phyloP scores from a whole-genome alignment of 208 protist genomes.

The Trypanosoma cruzi region DNA sequence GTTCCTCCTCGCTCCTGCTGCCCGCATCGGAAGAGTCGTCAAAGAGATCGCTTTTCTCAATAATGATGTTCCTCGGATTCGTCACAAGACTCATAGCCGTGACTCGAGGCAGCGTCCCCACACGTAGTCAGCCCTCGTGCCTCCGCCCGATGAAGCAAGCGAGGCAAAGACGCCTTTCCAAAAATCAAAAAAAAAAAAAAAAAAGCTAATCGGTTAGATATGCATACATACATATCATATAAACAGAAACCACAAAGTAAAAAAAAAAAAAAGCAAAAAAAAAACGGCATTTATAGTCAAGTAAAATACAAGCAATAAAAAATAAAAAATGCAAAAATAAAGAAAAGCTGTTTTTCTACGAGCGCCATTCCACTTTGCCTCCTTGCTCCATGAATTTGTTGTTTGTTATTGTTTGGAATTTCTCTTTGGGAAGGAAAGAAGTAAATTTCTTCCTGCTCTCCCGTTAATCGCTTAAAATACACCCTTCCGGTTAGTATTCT shows the following conservation, averaged over 20 bases:
- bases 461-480: constrained; percentile 1
- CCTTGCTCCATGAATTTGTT: neutral
- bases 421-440: neutral
- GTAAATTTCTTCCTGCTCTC: neutral
- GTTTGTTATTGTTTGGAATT: constrained; percentile 4
- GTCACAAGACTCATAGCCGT: constrained; percentile 58
- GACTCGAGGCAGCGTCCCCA: neutral
- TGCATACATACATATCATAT: neutral
- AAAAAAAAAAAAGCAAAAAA: constrained; percentile 4
- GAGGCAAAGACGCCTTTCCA: neutral
- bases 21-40: constrained; percentile 11
- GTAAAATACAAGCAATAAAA: constrained; percentile 14
- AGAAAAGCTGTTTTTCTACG: neutral
- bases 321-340: neutral
- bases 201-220: neutral
- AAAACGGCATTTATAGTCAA: too few relatives aligned
- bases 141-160: neutral
- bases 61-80: constrained; percentile 31
- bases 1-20: constrained; percentile 26
- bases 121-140: neutral
- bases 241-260: neutral
- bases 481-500: constrained; percentile 4
- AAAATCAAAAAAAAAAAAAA: neutral
- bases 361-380: neutral
- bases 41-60: constrained; percentile 21